Conservation (phyloP, 176 grass and related monocot genomes). For the Cocos nucifera region DNA sequence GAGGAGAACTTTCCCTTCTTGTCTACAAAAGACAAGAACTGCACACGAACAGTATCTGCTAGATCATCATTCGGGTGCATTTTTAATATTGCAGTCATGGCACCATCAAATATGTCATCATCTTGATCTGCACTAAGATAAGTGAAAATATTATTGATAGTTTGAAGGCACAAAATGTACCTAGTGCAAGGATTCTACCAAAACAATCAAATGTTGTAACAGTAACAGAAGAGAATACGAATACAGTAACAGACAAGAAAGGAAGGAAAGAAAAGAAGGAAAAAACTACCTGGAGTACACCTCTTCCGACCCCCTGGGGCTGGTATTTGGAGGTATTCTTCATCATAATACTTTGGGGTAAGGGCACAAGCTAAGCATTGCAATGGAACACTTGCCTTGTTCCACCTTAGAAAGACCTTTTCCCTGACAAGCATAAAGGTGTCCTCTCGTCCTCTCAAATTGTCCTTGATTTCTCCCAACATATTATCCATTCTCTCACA, state of each 20-base stretch:
- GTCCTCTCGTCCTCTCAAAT: conserved; percentile 17
- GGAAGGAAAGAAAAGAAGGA: background rate
- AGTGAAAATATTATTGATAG: background rate
- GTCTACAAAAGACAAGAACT: conserved; percentile 20
- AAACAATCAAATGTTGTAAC: no score
- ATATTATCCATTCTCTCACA: conserved; percentile 30
- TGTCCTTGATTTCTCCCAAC: conserved; percentile 27
- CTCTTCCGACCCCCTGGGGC: conserved; percentile 13
- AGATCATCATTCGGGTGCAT: conserved; percentile 17
- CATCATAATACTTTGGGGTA: conserved; percentile 28
- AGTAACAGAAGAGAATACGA: background rate
- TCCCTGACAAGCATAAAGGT: conserved; percentile 11
- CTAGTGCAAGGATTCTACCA: conserved; percentile 1
- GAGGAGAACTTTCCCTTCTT: conserved; percentile 27
- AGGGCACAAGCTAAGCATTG: conserved; percentile 26
- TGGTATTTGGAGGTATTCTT: conserved; percentile 27
- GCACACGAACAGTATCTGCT: conserved; percentile 19
- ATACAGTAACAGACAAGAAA: background rate
- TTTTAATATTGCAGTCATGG: conserved; percentile 21
- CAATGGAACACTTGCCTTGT: conserved; percentile 19
- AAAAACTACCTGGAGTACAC: conserved; percentile 14
- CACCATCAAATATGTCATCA: conserved; percentile 25
- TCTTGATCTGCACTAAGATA: conserved; percentile 13
- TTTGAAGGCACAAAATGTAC: background rate
- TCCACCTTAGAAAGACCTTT: conserved; percentile 13